Conservation (phyloP, 202 grass and related monocot species). For the Tripidium arundinaceum region DNA sequence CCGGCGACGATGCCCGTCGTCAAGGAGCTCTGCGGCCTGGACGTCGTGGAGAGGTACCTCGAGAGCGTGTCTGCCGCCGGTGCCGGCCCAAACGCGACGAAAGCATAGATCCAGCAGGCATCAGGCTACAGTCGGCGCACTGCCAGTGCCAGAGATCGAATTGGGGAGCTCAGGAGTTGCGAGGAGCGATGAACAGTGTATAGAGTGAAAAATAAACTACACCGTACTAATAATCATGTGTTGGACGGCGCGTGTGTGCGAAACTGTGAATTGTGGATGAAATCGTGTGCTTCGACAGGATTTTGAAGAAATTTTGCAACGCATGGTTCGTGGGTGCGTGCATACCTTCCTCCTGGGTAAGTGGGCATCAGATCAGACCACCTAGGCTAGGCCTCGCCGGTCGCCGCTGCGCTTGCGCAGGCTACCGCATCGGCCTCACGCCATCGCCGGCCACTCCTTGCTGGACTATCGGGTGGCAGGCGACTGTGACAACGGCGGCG, state of each 20-base stretch:
- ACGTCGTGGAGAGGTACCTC: conserved; percentile 59
- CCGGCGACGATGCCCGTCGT: conserved; percentile 52
- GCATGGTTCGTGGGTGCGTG: neutral
- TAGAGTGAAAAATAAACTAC: neutral
- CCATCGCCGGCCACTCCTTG: too few relatives aligned
- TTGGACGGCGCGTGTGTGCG: neutral
- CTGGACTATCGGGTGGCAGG: too few relatives aligned
- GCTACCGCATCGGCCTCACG: too few relatives aligned
- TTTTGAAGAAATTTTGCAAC: neutral
- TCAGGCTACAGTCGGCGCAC: too few relatives aligned
- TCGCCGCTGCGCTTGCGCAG: too few relatives aligned
- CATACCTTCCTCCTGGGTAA: too few relatives aligned
- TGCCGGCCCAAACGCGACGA: too few relatives aligned
- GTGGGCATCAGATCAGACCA: too few relatives aligned
- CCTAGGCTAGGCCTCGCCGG: too few relatives aligned
- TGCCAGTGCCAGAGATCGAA: too few relatives aligned
- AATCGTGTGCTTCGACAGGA: neutral
- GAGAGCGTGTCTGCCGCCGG: conserved; percentile 19
- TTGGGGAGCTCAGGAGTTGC: too few relatives aligned
- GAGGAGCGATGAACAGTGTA: neutral
- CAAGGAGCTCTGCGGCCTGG: conserved; percentile 59
- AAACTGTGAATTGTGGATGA: neutral
- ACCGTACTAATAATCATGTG: neutral
- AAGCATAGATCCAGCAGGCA: conserved; percentile 25
- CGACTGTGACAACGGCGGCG: too few relatives aligned